These are phyloP conservation scores for Clarkia xantiana DNA, from an alignment of 345 rosid species.

Conservation along the genomic window DNA sequence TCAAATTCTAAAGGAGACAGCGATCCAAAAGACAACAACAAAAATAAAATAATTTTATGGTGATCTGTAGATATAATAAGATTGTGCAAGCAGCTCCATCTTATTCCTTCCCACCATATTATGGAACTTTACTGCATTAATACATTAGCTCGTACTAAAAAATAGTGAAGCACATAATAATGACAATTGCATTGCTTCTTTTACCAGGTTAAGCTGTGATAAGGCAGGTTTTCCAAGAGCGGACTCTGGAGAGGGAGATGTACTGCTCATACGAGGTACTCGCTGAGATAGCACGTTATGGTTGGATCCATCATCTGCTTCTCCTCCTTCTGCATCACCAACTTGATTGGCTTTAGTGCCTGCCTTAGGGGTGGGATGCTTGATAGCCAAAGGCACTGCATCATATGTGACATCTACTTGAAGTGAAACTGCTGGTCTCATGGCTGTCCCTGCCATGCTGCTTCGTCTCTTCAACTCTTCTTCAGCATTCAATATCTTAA, in stretches of 20 bases:
- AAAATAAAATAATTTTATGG: not conserved
- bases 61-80: not conserved
- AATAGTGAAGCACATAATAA: not conserved
- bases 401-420: slow-evolving; percentile 65
- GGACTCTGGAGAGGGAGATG: slow-evolving; percentile 79
- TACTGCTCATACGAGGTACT: slow-evolving; percentile 54
- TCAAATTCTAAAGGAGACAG: no score
- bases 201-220: slow-evolving; percentile 49
- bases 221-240: slow-evolving; percentile 56
- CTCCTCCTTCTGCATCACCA: slow-evolving; percentile 58
- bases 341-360: slow-evolving; percentile 50
- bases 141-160: not conserved
- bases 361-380: slow-evolving; percentile 35
- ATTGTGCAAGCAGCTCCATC: no score
- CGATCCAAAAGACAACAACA: not conserved
- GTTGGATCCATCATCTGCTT: slow-evolving; percentile 49
- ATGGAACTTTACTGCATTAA: not conserved
- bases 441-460: slow-evolving; percentile 29
- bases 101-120: not conserved
- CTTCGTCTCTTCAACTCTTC: slow-evolving; percentile 72
- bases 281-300: slow-evolving; percentile 39
- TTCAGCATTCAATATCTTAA: slow-evolving; percentile 69
- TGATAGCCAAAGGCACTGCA: slow-evolving; percentile 36
- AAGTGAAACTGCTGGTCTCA: slow-evolving; percentile 44
- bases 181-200: not conserved